Conservation (phyloP, 2,329 filamentous ascomycete genomes). For the Fusarium dlaminii region DNA sequence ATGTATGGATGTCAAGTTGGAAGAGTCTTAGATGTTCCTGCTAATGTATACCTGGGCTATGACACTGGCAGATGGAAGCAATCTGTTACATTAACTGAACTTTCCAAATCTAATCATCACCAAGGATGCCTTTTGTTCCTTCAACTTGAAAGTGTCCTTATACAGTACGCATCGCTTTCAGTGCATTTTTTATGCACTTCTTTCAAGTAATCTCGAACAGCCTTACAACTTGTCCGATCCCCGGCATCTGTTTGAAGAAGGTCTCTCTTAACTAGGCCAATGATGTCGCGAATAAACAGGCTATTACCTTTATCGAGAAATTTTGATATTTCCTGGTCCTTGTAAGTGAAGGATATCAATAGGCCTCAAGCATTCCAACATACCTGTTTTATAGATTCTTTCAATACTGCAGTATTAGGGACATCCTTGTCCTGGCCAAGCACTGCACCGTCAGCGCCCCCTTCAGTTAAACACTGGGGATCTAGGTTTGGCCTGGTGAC, state of each 20-base stretch:
- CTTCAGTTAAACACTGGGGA: fast-evolving
- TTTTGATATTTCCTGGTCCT: not conserved
- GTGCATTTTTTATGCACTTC: not conserved
- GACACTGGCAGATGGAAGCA: not conserved
- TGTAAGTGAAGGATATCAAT: not conserved
- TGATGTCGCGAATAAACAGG: not conserved
- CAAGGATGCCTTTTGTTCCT: not conserved
- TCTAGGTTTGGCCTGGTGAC: not conserved
- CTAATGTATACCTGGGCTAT: not conserved
- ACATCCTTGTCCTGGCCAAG: not conserved
- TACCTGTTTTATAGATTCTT: not conserved
- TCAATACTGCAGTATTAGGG: not conserved
- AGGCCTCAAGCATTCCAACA: not conserved
- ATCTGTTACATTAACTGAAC: not conserved
- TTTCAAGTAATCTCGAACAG: not conserved
- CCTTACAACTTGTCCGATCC: not conserved
- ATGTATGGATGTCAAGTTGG: not conserved
- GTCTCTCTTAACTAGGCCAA: not conserved
- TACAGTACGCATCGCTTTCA: not conserved
- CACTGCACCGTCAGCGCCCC: fast-evolving
- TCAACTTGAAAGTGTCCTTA: not conserved
- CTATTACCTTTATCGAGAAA: not conserved
- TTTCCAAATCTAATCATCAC: not conserved
- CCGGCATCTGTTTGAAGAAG: not conserved
- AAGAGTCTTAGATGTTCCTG: not conserved